phyloP scores from a whole-genome alignment of 495 filamentous ascomycete species.

The Podospora conica region DNA sequence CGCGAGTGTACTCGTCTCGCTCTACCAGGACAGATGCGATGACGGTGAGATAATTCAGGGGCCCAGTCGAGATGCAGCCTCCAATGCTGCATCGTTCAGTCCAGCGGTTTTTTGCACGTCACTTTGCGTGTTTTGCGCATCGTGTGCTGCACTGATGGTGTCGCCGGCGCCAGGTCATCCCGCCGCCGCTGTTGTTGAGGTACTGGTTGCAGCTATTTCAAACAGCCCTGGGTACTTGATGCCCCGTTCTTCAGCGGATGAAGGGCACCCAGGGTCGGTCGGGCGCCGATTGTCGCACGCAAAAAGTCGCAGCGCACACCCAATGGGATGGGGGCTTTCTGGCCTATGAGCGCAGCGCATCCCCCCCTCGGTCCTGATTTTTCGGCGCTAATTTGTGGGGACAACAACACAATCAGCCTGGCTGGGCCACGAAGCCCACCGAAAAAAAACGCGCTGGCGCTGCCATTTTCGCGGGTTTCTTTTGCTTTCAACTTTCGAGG shows the following conservation, averaged over 20 bases:
- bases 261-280: not conserved
- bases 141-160: constrained; percentile 5
- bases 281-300: constrained; percentile 13
- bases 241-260: constrained; percentile 13
- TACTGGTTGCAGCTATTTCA: constrained; percentile 17
- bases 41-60: not conserved
- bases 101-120: constrained; percentile 11
- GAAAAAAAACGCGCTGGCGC: not conserved
- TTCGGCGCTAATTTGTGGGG: constrained; percentile 8
- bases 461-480: not conserved
- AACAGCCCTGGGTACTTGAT: constrained; percentile 14
- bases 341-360: constrained; percentile 14
- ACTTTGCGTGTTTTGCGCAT: constrained; percentile 8
- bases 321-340: constrained; percentile 13
- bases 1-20: constrained; percentile 7
- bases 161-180: not conserved
- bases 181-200: constrained; percentile 14
- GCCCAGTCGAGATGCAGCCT: not conserved
- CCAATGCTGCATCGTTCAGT: not conserved
- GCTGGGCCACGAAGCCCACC: not conserved
- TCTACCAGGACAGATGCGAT: constrained; percentile 7
- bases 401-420: not conserved
- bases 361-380: constrained; percentile 6
- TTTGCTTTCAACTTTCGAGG: not conserved
- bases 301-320: constrained; percentile 10